Percentiles rank a stretch among this genome's conserved stretches.
Evolutionary conservation across 306 rosid species (phyloP).

Genomic region (Pterocarpus macrocarpus): DNA sequence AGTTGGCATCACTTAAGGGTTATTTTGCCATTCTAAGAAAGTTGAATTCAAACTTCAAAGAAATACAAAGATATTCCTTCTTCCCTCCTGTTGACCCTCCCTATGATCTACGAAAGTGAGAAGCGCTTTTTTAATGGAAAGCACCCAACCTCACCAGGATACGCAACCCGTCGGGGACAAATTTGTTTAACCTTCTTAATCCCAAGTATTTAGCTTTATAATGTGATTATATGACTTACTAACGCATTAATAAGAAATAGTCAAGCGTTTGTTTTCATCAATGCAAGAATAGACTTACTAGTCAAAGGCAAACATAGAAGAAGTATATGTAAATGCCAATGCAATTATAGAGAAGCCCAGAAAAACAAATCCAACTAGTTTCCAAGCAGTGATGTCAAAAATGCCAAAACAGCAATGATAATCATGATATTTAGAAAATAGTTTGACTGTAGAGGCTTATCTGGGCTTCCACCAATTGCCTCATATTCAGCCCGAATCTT

Average conservation of each 20-base stretch:
- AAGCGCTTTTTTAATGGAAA: background rate
- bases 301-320: conserved; percentile 9
- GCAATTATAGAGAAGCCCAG: conserved; percentile 39
- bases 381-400: conserved; percentile 84
- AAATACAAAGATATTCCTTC: conserved; percentile 2
- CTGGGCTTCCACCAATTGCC: conserved; percentile 91
- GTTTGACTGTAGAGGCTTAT: conserved; percentile 81
- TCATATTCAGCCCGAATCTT: conserved; percentile 88
- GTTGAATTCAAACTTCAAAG: conserved; percentile 37
- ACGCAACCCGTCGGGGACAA: conserved; percentile 14
- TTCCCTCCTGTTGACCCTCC: conserved; percentile 24
- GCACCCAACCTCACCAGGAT: background rate
- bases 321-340: conserved; percentile 26
- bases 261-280: background rate
- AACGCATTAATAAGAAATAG: conserved; percentile 18
- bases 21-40: background rate
- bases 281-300: conserved; percentile 17
- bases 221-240: background rate
- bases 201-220: background rate
- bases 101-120: conserved; percentile 10
- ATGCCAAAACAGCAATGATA: conserved; percentile 77
- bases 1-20: background rate
- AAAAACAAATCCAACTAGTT: conserved; percentile 53
- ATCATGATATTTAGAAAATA: conserved; percentile 81
- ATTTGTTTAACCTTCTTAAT: conserved; percentile 18